Conservation (phyloP, 164 flowering plant genomes). For the Piper longum region DNA sequence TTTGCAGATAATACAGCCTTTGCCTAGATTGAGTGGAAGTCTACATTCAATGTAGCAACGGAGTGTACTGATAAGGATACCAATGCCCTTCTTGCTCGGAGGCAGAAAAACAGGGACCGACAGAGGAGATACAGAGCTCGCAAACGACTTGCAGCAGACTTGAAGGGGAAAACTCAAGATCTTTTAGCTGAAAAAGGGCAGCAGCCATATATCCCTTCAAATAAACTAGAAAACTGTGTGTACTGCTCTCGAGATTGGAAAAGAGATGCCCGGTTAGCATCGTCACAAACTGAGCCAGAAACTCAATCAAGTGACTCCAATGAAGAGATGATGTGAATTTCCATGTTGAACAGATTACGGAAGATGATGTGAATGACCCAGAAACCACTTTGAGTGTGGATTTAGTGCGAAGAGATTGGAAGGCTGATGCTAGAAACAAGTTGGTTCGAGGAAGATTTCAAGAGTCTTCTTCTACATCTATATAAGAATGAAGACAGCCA, state of each 20-base stretch:
- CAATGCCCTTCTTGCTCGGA: constrained; percentile 34
- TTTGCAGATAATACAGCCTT: constrained; percentile 12
- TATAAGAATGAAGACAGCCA: not conserved
- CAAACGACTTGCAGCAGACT: constrained; percentile 52
- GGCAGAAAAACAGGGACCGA: constrained; percentile 65
- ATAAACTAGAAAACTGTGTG: constrained; percentile 12
- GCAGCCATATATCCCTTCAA: not conserved
- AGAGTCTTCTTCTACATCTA: not conserved
- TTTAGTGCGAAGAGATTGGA: constrained; percentile 30
- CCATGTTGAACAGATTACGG: constrained; percentile 6
- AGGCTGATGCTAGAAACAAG: not conserved
- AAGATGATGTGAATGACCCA: constrained; percentile 7
- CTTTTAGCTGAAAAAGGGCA: constrained; percentile 6
- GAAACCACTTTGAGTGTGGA: not conserved
- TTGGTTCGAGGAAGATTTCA: not conserved
- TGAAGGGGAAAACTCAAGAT: constrained; percentile 9
- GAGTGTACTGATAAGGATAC: constrained; percentile 9
- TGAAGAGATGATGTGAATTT: constrained; percentile 1
- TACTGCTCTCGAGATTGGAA: constrained; percentile 58
- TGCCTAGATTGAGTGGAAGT: constrained; percentile 13
- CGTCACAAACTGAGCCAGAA: constrained; percentile 10
- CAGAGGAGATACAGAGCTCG: constrained; percentile 76
- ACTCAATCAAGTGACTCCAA: constrained; percentile 1
- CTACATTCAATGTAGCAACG: constrained; percentile 5
- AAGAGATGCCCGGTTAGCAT: constrained; percentile 59